phyloP scores from a whole-genome alignment of 768 basidiomycete genomes.

The Lentinus tigrinus region DNA sequence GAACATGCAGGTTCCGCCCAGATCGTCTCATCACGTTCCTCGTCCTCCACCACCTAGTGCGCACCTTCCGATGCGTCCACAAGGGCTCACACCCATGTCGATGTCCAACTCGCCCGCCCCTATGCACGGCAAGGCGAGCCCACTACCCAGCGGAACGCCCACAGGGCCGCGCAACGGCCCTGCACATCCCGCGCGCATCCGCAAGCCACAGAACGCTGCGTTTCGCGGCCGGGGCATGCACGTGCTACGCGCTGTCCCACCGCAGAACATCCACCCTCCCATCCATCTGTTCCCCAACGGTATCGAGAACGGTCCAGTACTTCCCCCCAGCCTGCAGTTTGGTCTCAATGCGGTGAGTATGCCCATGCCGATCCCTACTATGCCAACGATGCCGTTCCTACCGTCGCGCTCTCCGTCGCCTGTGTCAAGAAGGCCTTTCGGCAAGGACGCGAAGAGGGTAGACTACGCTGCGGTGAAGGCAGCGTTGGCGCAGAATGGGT shows the following conservation, averaged over 20 bases:
- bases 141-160: neutral
- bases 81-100: conserved; percentile 10
- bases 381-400: conserved; percentile 1
- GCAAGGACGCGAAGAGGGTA: conserved; percentile 28
- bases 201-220: conserved; percentile 15
- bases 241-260: conserved; percentile 10
- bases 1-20: neutral
- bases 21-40: neutral
- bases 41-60: conserved; percentile 9
- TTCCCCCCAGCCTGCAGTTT: conserved; percentile 10
- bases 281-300: conserved; percentile 27
- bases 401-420: conserved; percentile 43
- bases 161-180: conserved; percentile 8
- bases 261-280: conserved; percentile 20
- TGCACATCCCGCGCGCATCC: conserved; percentile 19
- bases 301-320: conserved; percentile 7
- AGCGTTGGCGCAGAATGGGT: conserved; percentile 58
- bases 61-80: conserved; percentile 15
- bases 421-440: conserved; percentile 38
- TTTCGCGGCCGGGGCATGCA: conserved; percentile 21
- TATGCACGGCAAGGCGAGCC: conserved; percentile 9
- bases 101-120: conserved; percentile 9
- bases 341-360: neutral
- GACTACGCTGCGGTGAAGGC: conserved; percentile 41
- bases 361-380: neutral